Base-by-base conservation (phyloP, 2,329 filamentous ascomycete genomes). In the Curvularia lunata region DNA sequence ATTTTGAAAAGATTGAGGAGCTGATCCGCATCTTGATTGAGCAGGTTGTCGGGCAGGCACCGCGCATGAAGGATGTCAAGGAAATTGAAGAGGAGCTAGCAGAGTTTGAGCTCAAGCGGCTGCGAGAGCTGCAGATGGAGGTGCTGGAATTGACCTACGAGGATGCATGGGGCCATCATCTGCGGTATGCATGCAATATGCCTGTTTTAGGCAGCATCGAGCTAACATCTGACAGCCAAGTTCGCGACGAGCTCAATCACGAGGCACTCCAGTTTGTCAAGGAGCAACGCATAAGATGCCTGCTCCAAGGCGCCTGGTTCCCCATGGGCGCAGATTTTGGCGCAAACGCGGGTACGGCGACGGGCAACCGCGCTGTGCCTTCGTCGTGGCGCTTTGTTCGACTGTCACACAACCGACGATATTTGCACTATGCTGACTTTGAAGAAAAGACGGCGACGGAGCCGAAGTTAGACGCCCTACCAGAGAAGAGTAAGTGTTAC, bases 261-360 rank as follows among this genome's bases (percentile, higher is more conserved):
- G 95, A 99, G 77, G 92, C 94, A 10, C 80, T 97, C 52, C 91
- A 97, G 70, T 99, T 99, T 72, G 91, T 98, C 77, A 97, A 97
- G 77, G 95, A 99, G 79, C 95, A 99, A 77, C 88, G 95, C 37
- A 91, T 98, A 60, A 86, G 95, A 52, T 97, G 93, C 73, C 81
- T 99, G 38, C 84, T 98, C 4, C 85, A 91, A 65, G 95, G 95
- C 6, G 88, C 90, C 9, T 99, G 95, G 95, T 99, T 98, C 65
- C 83, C 85, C 3, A 78, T 80, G 46, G 75, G 79, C 75, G 80
- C 74, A 78, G 83, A 76, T 76, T 84, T 78, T 65, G 80, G 75
- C 70, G 77, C 71, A 73, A 85, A 81, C 64, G 79, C 66, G 68
- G 82, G 76, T 51, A 74, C 72, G 61, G 78, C 73, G 60, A 80